Evolutionary conservation across 2,329 filamentous ascomycete species (phyloP), one percentile per base, ranked within the genome.

Genomic region (Cytospora piceae): DNA sequence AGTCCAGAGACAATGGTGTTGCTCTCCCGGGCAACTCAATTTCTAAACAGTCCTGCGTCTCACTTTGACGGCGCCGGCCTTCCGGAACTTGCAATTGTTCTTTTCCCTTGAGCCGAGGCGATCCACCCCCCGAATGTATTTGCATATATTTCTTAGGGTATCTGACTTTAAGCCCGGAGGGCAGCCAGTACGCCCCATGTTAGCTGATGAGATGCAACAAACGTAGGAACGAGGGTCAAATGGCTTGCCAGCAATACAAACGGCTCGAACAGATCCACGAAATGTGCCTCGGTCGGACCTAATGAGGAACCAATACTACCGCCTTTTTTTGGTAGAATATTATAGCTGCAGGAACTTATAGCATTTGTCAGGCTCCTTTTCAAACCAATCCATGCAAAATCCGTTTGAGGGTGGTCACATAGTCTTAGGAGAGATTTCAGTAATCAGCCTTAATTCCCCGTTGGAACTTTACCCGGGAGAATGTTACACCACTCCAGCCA

Each of bases 31-130:
- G n/a, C 20, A 49, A 11, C 42, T 42, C n/a, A 9, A n/a, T 7
- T 9, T n/a, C 2, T 2, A 34, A 34, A 34, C 42, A 49, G 6
- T 11, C n/a, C n/a, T 22, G 42, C 42, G n/a, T 49, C n/a, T 22
- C 42, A 49, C 42, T 11, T 22, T 12, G 9, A 49, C 42, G 42
- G 42, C 8, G 8, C 42, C 11, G n/a, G 42, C 4, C 3, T 37
- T 34, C 11, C 27, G 27, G 61, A n/a, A 17, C 2, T 60, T 39
- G 39, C 29, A 37, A 39, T 46, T 22, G 20, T 55, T 24, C 22
- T 46, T 61, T 51, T 64, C 63, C 57, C n/a, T 64, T 60, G 49
- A 60, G 27, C 63, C 63, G 57, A 61, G 27, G 14, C n/a, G 14
- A 27, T 22, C 4, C 22, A 49, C 4, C 2, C 8, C 42, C 7